Evolutionary conservation across 129 eudicot genomes (phyloP), one percentile per base, ranked within the genome.

Genomic region (Ambrosia artemisiifolia): DNA sequence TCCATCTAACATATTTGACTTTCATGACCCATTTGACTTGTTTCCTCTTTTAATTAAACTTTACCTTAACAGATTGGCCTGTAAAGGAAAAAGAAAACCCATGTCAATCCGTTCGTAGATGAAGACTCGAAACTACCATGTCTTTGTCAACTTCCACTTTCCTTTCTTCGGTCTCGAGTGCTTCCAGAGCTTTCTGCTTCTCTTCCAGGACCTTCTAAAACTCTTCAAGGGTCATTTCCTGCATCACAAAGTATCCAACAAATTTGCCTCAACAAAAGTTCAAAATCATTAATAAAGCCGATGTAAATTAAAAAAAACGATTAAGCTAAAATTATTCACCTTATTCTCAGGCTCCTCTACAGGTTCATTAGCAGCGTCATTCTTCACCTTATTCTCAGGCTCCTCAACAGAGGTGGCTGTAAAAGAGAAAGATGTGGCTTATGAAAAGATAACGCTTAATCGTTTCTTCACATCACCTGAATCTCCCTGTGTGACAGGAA

Each of bases 161-260:
- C 84, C 98, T 84, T 62, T 87, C 98, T 82, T 89, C 95, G 40
- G 91, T 83, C 78, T 87, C 89, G 28, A 78, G 81, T 18, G 90
- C 84, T 75, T 42, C 78, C 70, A 93, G 70, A 48, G 95, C 92
- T 77, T 90, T 90, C 78, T 96, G 80, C 71, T 90, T 93, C 74
- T 93, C 96, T 70, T 93, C 98, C 75, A 85, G 85, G 66, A 93
- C 84, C 73, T 87, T 90, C 73, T 87, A 87, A 63, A 87, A 93
- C 74, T 93, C 98, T 83, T 93, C 98, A 62, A 93, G 92, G 7
- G 98, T 93, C 98, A 93, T 93, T 77, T 93, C 96, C 98, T 92
- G 64, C 68, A 75, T 35, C 36, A 48, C 14, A 35, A 63, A 16
- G 9, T 63, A 2, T 63, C 30, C 68, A 36, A 7, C 68, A 63